A percentile compares a stretch with the other conserved stretches of the same genome.
These are phyloP conservation scores for Diddensiella caesifluorescens DNA, from an alignment of 805 yeast genomes.

Conservation along the genomic window DNA sequence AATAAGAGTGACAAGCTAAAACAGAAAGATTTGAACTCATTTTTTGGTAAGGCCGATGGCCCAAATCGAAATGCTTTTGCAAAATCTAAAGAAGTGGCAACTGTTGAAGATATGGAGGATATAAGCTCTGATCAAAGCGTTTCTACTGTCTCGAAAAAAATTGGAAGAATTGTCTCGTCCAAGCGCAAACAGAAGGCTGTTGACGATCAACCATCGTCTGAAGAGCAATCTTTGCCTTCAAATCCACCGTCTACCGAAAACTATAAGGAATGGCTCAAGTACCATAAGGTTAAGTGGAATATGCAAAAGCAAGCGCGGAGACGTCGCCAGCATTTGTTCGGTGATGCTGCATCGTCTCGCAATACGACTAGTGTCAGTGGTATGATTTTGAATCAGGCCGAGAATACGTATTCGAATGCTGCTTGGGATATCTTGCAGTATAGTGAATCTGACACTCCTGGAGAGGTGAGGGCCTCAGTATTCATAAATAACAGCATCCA, in stretches of 20 bases:
- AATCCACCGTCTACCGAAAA: constrained; percentile 33
- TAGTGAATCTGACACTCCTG: constrained; percentile 44
- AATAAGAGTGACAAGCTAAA: constrained; percentile 59
- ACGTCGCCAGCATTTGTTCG: constrained; percentile 75
- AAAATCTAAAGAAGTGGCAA: neutral
- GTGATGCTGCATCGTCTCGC: constrained; percentile 49
- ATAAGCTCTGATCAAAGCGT: constrained; percentile 13
- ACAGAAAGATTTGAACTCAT: constrained; percentile 59
- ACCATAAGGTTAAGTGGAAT: constrained; percentile 86
- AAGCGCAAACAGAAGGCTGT: constrained; percentile 14
- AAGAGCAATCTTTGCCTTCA: constrained; percentile 27
- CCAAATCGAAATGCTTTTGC: neutral
- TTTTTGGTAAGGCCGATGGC: constrained; percentile 40
- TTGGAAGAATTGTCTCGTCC: constrained; percentile 8
- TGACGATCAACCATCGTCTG: constrained; percentile 33
- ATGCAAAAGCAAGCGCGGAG: constrained; percentile 65
- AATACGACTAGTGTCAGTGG: constrained; percentile 47
- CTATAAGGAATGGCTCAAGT: constrained; percentile 47
- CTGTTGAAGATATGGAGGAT: constrained; percentile 18
- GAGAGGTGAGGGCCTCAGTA: constrained; percentile 71
- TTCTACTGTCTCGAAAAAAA: neutral
- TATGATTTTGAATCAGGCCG: constrained; percentile 73
- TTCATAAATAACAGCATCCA: constrained; percentile 69
- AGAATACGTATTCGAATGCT: constrained; percentile 57
- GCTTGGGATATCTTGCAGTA: constrained; percentile 86